Evolutionary conservation across 179 eudicot genomes (phyloP).

Genomic region (Beta lomatogona): DNA sequence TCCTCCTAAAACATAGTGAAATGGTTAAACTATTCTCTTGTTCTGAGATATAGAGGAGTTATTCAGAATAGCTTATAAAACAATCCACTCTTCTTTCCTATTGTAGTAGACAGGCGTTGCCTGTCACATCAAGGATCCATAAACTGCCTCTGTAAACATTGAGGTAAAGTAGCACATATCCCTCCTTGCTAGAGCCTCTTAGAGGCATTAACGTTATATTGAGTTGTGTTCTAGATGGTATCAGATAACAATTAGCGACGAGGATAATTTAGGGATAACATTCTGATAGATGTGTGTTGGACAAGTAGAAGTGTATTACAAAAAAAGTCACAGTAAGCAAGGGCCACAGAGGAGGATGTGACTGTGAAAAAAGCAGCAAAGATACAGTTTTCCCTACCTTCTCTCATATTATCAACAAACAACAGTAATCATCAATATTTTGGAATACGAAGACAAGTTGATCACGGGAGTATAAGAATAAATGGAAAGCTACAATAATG

Average conservation of each 20-base stretch:
- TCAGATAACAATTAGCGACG: too few relatives aligned
- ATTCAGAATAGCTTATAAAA: neutral
- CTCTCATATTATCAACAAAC: neutral
- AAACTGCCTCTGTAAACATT: too few relatives aligned
- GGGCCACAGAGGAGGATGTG: neutral
- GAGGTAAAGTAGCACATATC: neutral
- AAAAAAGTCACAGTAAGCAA: neutral
- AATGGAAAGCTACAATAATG: neutral
- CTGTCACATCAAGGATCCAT: neutral
- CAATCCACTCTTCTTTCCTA: neutral
- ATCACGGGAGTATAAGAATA: neutral
- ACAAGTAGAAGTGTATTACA: too few relatives aligned
- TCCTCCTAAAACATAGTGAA: neutral
- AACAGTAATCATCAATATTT: neutral
- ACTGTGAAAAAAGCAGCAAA: neutral
- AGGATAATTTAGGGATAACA: too few relatives aligned
- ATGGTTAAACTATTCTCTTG: neutral
- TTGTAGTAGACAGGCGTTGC: neutral
- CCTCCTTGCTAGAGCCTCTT: neutral
- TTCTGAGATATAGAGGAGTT: neutral
- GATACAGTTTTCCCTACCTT: too few relatives aligned
- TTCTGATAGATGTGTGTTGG: too few relatives aligned
- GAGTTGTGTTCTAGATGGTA: neutral
- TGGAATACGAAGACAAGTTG: neutral
- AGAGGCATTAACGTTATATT: neutral